These are phyloP conservation scores for Dryas integrifolia DNA, from an alignment of 331 rosid genomes.

Conservation along the genomic window DNA sequence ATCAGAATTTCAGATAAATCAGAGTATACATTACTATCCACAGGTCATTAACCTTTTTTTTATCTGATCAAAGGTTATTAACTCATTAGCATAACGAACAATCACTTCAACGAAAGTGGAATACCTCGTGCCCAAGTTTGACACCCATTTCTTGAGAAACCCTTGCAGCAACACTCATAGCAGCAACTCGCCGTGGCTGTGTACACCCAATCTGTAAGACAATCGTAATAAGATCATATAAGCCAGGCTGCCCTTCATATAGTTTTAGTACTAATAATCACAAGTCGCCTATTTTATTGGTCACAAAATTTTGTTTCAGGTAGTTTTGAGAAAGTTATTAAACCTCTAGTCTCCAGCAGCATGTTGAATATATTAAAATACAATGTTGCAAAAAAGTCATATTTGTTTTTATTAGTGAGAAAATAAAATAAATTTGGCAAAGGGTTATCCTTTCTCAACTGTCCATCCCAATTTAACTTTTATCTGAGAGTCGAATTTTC, in stretches of 20 bases:
- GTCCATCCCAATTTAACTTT: neutral
- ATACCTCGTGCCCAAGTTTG: slow-evolving; percentile 93
- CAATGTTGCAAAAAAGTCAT: neutral
- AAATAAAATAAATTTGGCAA: neutral
- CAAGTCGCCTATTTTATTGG: neutral
- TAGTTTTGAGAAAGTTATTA: neutral
- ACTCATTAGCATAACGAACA: neutral
- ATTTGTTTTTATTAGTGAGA: neutral
- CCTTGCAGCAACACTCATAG: slow-evolving; percentile 99
- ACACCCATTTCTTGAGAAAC: slow-evolving; percentile 98
- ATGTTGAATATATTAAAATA: neutral
- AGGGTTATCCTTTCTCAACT: neutral
- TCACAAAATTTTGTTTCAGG: neutral
- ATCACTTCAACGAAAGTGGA: slow-evolving; percentile 10
- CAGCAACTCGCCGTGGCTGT: slow-evolving; percentile 97
- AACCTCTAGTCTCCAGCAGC: neutral
- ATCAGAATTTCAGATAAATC: neutral
- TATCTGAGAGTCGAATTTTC: neutral
- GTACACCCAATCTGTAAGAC: slow-evolving; percentile 81
- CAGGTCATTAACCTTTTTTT: neutral
- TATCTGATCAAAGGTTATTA: neutral
- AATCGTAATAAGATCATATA: neutral
- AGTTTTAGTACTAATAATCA: slow-evolving; percentile 18
- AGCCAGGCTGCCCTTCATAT: slow-evolving; percentile 6
- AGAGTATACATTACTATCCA: neutral